A percentile compares a stretch with the other conserved stretches of the same genome.
Conservation (phyloP, 371 early-diverging fungal genomes). For the Mortierella sp. region DNA sequence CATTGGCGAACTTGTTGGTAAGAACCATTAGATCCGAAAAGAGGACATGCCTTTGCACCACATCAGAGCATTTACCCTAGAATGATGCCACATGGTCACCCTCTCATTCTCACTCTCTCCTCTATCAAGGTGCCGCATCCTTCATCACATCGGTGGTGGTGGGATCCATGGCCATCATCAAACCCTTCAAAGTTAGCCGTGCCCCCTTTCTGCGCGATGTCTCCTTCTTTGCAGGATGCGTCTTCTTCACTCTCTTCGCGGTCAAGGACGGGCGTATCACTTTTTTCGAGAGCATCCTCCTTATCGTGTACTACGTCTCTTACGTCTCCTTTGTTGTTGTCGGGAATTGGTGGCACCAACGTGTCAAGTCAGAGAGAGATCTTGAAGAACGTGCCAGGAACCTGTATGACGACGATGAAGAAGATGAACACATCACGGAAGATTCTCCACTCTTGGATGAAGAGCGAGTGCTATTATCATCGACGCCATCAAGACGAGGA, state of each 20-base stretch:
- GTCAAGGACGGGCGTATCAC: conserved; percentile 73
- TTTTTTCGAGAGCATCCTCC: conserved; percentile 67
- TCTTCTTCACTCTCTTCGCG: conserved; percentile 66
- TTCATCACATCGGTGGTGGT: conserved; percentile 84
- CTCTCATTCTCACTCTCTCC: background rate
- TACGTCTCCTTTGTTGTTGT: conserved; percentile 72
- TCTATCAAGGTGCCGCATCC: conserved; percentile 64
- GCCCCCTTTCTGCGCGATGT: conserved; percentile 80
- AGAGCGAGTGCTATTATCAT: conserved; percentile 20
- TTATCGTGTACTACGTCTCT: conserved; percentile 65
- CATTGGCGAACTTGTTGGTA: conserved; percentile 83
- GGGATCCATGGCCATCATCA: conserved; percentile 81
- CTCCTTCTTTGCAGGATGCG: conserved; percentile 76
- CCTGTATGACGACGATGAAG: conserved; percentile 17
- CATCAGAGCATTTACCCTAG: too few species aligned
- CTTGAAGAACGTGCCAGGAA: conserved; percentile 32
- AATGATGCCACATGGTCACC: too few species aligned
- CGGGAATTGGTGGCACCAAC: conserved; percentile 66
- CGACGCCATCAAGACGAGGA: conserved; percentile 1
- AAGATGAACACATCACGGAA: conserved; percentile 7
- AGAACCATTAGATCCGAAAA: too few species aligned
- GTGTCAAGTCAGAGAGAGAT: conserved; percentile 32
- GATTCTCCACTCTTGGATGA: conserved; percentile 6
- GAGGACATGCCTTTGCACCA: too few species aligned
- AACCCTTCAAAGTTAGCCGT: conserved; percentile 73